Conservation (phyloP, 164 flowering plant genomes). For the Macadamia tetraphylla region DNA sequence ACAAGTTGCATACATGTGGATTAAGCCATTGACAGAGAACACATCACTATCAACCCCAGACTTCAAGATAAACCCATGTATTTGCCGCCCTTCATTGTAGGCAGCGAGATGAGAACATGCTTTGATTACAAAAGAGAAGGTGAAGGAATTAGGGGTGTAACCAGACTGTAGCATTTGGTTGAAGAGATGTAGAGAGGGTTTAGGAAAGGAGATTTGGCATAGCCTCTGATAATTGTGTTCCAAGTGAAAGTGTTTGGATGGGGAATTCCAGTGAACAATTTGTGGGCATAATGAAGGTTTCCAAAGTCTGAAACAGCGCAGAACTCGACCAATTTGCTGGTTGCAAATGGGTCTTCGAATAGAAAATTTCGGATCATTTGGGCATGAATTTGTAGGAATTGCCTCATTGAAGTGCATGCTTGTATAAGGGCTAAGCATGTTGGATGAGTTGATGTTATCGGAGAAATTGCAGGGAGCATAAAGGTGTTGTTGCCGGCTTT, state of each 20-base stretch:
- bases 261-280: slow-evolving; percentile 6
- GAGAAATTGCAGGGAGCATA: neutral
- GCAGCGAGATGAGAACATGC: slow-evolving; percentile 9
- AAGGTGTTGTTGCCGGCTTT: neutral
- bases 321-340: slow-evolving; percentile 12
- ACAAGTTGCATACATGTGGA: slow-evolving; percentile 13
- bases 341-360: slow-evolving; percentile 3
- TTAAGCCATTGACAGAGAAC: slow-evolving; percentile 9
- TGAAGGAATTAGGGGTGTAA: slow-evolving; percentile 5
- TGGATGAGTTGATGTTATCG: neutral
- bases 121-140: slow-evolving; percentile 13
- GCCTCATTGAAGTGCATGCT: slow-evolving; percentile 9
- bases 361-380: slow-evolving; percentile 9
- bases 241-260: slow-evolving; percentile 13
- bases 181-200: slow-evolving; percentile 11
- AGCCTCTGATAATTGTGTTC: slow-evolving; percentile 16
- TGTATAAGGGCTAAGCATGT: slow-evolving; percentile 5
- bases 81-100: slow-evolving; percentile 6
- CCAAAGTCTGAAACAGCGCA: slow-evolving; percentile 3
- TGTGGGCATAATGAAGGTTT: slow-evolving; percentile 9
- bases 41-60: slow-evolving; percentile 6
- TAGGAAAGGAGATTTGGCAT: slow-evolving; percentile 4
- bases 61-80: slow-evolving; percentile 13
- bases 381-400: slow-evolving; percentile 11
- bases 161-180: slow-evolving; percentile 6